Evolutionary conservation across 2,329 filamentous ascomycete species (phyloP), one percentile per base, ranked within the genome.

Genomic region (Anisogramma anomala): DNA sequence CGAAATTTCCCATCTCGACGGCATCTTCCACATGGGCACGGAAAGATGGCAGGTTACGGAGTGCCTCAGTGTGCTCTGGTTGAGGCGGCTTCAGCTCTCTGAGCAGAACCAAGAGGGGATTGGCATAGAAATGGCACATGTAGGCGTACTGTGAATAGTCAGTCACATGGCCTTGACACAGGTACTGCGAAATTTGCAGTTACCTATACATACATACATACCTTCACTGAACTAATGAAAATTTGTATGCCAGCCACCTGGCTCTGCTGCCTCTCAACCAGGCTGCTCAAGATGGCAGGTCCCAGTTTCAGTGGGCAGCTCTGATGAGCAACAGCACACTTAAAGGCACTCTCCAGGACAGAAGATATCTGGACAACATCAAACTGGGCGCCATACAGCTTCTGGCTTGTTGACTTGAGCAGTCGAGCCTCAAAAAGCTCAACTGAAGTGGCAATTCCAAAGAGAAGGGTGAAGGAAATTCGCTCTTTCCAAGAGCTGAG

Each of bases 51-150:
- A 85, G 61, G 43, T 73, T 80, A 26, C 84, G 74, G 6, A 84
- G 58, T 9, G 80, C 78, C 49, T 84, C 74, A 6, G 82, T 58
- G 49, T 84, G 79, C 45, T 81, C 72, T 1, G 62, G 52, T 37
- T 80, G 68, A 1, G 84, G 48, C 1, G 64, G 41, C 11, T 55
- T 48, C 13, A 53, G 43, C 6, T 57, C 49, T 33, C 52, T 61
- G 8, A 78, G 58, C 25, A 89, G 68, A 3, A 85, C 58, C 46
- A 78, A 84, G 3, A 87, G 64, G 1, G 81, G 75, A 50, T 87
- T 89, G 28, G 81, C 82, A 51, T 85, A 89, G 54, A 84, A 89
- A 56, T 87, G 82, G 43, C 80, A 84, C 84, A 93, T 88, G 55
- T 87, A 86, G 1, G 80, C 77, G 60, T 89, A 91, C 73, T 85